Percentiles rank a stretch among this genome's conserved stretches.
Evolutionary conservation across 305 asterid species (phyloP).

Genomic region (Withania somnifera): DNA sequence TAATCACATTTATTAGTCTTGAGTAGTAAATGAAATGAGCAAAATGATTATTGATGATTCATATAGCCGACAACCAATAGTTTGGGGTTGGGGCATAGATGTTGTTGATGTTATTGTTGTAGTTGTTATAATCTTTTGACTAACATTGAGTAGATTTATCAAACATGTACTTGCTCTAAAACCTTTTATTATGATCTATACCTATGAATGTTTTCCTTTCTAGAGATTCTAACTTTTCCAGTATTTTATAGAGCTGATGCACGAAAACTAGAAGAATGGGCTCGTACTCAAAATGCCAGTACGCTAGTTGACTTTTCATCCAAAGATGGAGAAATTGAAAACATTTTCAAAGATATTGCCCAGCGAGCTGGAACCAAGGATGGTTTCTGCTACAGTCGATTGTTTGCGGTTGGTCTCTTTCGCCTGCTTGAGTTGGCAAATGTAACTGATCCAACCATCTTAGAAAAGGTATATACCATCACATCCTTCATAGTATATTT

Average conservation of each 20-base stretch:
- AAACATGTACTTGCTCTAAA: background rate
- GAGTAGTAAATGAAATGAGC: background rate
- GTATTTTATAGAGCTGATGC: constrained; percentile 58
- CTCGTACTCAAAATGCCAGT: constrained; percentile 53
- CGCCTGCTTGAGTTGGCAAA: constrained; percentile 91
- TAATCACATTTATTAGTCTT: background rate
- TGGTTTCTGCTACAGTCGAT: constrained; percentile 79
- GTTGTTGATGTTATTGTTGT: background rate
- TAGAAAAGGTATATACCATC: constrained; percentile 58
- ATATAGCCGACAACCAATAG: background rate
- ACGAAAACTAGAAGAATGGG: constrained; percentile 91
- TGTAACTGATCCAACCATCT: constrained; percentile 69
- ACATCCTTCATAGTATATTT: background rate
- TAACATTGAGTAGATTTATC: background rate
- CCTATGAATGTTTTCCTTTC: background rate
- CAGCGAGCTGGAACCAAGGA: constrained; percentile 67
- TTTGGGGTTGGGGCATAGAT: background rate
- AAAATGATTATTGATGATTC: background rate
- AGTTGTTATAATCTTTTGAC: background rate
- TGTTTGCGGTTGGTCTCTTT: constrained; percentile 93
- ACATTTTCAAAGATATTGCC: constrained; percentile 63
- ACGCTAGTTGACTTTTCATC: constrained; percentile 73
- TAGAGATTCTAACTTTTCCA: background rate
- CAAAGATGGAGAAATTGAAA: constrained; percentile 78
- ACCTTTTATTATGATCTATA: background rate